Percentiles rank a stretch among this genome's conserved stretches.
phyloP scores from a whole-genome alignment of 495 filamentous ascomycete genomes.

The Podospora pseudocomata region DNA sequence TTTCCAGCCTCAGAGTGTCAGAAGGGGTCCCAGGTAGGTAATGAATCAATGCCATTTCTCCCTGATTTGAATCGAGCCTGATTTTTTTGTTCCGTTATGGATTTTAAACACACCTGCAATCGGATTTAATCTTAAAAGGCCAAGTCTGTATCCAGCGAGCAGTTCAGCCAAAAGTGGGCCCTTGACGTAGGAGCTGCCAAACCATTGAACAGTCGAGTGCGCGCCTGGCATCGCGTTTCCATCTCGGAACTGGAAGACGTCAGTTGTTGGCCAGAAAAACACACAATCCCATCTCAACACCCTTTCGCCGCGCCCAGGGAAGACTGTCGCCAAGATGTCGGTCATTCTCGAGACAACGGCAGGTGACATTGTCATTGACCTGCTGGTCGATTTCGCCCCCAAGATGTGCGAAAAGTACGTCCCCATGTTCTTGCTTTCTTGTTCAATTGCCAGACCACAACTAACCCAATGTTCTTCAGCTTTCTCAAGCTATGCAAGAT shows the following conservation, averaged over 20 bases:
- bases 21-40: not conserved
- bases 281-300: not conserved
- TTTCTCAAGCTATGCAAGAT: constrained; percentile 96
- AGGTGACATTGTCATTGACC: constrained; percentile 90
- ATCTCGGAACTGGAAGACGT: not conserved
- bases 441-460: constrained; percentile 22
- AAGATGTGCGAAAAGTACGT: constrained; percentile 89
- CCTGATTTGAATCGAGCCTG: too few species aligned
- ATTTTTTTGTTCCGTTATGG: too few species aligned
- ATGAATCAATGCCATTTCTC: too few species aligned
- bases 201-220: not conserved
- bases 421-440: not conserved
- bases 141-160: too few species aligned
- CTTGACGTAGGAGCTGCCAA: not conserved
- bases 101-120: too few species aligned
- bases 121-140: too few species aligned
- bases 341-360: constrained; percentile 87
- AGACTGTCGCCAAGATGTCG: constrained; percentile 45
- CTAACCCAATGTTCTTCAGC: constrained; percentile 58
- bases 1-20: not conserved
- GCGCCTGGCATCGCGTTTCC: not conserved
- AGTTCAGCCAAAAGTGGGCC: not conserved
- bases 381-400: constrained; percentile 80
- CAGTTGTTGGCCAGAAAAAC: not conserved
- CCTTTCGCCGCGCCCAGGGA: not conserved